Percentiles rank a stretch among this genome's conserved stretches.
These are phyloP conservation scores for Pisolithus albus DNA, from an alignment of 768 basidiomycete genomes.

Conservation along the genomic window DNA sequence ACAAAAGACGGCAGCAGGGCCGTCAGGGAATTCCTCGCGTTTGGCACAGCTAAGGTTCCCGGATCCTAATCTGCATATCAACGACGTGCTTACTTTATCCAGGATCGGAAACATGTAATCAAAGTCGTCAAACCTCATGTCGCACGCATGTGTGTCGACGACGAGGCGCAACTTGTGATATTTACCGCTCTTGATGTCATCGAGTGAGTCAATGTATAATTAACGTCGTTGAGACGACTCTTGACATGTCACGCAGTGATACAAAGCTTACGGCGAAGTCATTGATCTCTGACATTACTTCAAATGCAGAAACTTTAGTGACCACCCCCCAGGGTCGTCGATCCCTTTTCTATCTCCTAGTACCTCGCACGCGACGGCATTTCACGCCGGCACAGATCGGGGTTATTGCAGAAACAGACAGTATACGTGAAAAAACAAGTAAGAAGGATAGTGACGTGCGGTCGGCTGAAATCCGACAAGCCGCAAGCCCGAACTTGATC, in stretches of 20 bases:
- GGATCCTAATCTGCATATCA: too few species aligned
- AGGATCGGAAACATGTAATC: slow-evolving; percentile 89
- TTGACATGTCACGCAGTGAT: slow-evolving; percentile 46
- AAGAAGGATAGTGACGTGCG: slow-evolving; percentile 70
- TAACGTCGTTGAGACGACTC: not conserved
- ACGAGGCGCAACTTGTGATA: slow-evolving; percentile 84
- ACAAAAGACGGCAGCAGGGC: slow-evolving; percentile 86
- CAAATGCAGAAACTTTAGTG: slow-evolving; percentile 51
- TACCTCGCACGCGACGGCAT: slow-evolving; percentile 77
- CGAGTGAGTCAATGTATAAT: slow-evolving; percentile 49
- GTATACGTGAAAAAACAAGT: slow-evolving; percentile 61
- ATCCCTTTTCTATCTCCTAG: slow-evolving; percentile 73
- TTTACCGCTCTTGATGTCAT: slow-evolving; percentile 88
- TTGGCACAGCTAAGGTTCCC: slow-evolving; percentile 72
- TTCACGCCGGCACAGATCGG: slow-evolving; percentile 80
- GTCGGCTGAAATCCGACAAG: slow-evolving; percentile 61
- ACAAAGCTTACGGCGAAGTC: slow-evolving; percentile 85
- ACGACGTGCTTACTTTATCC: not conserved
- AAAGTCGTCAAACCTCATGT: slow-evolving; percentile 87
- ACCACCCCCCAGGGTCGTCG: slow-evolving; percentile 69
- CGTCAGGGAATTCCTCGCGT: slow-evolving; percentile 79
- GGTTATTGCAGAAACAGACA: slow-evolving; percentile 68
- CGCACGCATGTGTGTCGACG: slow-evolving; percentile 80
- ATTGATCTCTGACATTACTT: slow-evolving; percentile 62
- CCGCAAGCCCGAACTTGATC: slow-evolving; percentile 71